Evolutionary conservation across 371 early-diverging fungal genomes (phyloP).

Genomic region (Mortierella sp.): DNA sequence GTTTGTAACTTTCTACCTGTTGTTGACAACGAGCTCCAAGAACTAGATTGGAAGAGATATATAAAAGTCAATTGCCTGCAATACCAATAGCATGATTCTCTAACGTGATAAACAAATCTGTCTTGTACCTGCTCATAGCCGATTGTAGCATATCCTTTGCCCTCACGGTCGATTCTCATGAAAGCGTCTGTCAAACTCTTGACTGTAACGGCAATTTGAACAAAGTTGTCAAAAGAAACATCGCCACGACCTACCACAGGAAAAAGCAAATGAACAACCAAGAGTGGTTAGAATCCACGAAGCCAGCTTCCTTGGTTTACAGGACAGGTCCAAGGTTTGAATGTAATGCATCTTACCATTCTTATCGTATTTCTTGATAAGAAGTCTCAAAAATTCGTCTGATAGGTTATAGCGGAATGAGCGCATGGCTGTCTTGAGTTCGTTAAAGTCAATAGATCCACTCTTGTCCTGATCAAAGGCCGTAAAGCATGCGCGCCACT

Average conservation of each 20-base stretch:
- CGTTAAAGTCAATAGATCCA: conserved; percentile 73
- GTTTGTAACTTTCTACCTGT: conserved; percentile 41
- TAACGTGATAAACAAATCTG: too few relatives aligned
- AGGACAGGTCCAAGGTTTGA: too few relatives aligned
- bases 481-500: conserved; percentile 77
- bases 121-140: conserved; percentile 64
- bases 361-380: conserved; percentile 71
- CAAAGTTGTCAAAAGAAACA: conserved; percentile 77
- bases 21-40: conserved; percentile 59
- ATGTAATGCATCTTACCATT: conserved; percentile 60
- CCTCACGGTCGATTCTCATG: conserved; percentile 67
- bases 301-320: too few relatives aligned
- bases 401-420: conserved; percentile 77
- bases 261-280: too few relatives aligned
- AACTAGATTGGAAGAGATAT: conserved; percentile 30
- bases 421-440: conserved; percentile 69
- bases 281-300: background rate
- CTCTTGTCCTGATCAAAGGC: conserved; percentile 73
- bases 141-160: conserved; percentile 70
- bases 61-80: background rate
- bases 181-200: conserved; percentile 77
- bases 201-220: conserved; percentile 76
- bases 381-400: conserved; percentile 60
- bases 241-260: conserved; percentile 45
- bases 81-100: background rate